phyloP scores from a whole-genome alignment of 371 early-diverging fungal species.

The Sporodiniella umbellata region DNA sequence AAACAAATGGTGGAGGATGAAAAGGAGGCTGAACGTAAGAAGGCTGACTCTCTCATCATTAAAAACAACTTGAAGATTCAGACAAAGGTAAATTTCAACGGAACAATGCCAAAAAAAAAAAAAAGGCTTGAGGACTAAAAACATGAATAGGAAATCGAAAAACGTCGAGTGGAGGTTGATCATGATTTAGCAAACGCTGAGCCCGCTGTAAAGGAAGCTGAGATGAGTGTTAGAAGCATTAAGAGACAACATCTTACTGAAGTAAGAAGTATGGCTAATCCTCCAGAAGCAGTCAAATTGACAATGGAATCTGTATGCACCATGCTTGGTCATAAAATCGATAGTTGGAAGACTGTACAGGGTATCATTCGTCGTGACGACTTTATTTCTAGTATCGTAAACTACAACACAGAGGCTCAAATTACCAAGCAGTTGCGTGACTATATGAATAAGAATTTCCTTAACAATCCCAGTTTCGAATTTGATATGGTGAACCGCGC shows the following conservation, averaged over 20 bases:
- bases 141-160: constrained; percentile 62
- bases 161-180: constrained; percentile 81
- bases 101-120: too few species aligned
- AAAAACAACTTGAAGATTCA: constrained; percentile 76
- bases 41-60: constrained; percentile 78
- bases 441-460: constrained; percentile 73
- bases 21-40: constrained; percentile 93
- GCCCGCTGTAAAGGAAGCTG: constrained; percentile 96
- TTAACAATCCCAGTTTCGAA: constrained; percentile 84
- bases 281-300: constrained; percentile 94
- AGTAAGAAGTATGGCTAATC: constrained; percentile 97
- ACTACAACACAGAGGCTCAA: constrained; percentile 83
- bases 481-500: constrained; percentile 96
- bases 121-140: neutral
- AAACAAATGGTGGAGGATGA: constrained; percentile 95
- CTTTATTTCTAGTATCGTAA: constrained; percentile 96
- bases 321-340: constrained; percentile 85
- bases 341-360: constrained; percentile 88
- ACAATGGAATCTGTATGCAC: constrained; percentile 98
- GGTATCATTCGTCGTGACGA: constrained; percentile 93
- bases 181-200: constrained; percentile 93
- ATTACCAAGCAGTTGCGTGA: constrained; percentile 76
- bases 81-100: constrained; percentile 52
- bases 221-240: constrained; percentile 90
- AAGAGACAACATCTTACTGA: constrained; percentile 98